Evolutionary conservation across 768 basidiomycete species (phyloP).

Genomic region (Kwoniella bestiolae): DNA sequence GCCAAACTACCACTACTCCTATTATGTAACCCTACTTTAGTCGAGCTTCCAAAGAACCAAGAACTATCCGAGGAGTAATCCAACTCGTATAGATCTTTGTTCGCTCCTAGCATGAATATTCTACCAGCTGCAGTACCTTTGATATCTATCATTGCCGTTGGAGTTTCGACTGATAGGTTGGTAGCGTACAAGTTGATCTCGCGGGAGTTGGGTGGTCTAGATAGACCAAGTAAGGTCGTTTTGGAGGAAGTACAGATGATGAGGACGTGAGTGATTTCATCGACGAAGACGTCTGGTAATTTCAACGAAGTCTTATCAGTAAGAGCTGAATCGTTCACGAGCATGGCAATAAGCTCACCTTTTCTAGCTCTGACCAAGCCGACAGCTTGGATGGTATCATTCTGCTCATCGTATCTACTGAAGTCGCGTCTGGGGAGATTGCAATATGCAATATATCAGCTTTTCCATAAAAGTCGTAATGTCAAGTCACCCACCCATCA

Average conservation of each 20-base stretch:
- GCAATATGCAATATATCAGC: background rate
- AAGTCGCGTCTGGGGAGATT: conserved; percentile 72
- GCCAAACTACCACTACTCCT: conserved; percentile 79
- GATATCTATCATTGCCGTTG: conserved; percentile 80
- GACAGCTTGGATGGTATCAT: conserved; percentile 85
- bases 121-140: conserved; percentile 78
- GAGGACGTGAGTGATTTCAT: conserved; percentile 84
- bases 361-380: conserved; percentile 74
- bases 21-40: conserved; percentile 80
- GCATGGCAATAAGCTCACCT: conserved; percentile 27
- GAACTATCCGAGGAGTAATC: conserved; percentile 88
- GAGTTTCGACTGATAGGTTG: conserved; percentile 65
- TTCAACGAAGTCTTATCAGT: background rate
- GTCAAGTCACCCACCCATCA: conserved; percentile 73
- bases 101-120: conserved; percentile 83
- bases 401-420: conserved; percentile 86
- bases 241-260: conserved; percentile 87
- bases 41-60: conserved; percentile 73
- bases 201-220: conserved; percentile 63
- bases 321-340: background rate
- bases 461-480: background rate
- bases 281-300: conserved; percentile 75
- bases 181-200: conserved; percentile 89
- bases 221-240: conserved; percentile 79
- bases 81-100: conserved; percentile 88